Evolutionary conservation across 352 stramenopile species (phyloP).

Genomic region (Globisporangium splendens): DNA sequence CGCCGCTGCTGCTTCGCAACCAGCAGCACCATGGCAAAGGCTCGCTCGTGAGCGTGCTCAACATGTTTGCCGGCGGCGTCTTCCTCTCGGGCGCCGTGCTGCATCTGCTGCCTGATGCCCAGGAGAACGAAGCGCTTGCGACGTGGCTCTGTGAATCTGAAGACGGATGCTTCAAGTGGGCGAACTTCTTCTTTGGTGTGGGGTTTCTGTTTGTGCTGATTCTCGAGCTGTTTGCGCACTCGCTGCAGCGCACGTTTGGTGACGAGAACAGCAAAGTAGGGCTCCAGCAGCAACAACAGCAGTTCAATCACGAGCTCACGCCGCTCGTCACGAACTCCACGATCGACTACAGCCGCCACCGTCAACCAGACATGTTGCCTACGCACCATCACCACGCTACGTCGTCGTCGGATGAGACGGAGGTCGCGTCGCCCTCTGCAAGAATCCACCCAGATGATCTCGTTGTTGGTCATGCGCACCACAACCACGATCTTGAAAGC

Average conservation of each 20-base stretch:
- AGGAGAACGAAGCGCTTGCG: slow-evolving; percentile 56
- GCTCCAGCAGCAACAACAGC: not conserved
- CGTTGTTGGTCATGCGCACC: not conserved
- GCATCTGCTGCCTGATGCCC: slow-evolving; percentile 74
- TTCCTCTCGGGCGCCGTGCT: slow-evolving; percentile 79
- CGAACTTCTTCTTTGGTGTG: slow-evolving; percentile 78
- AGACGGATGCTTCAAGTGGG: slow-evolving; percentile 61
- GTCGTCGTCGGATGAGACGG: slow-evolving; percentile 13
- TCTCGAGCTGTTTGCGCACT: slow-evolving; percentile 65
- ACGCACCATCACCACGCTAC: slow-evolving; percentile 22
- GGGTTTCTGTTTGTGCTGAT: slow-evolving; percentile 77
- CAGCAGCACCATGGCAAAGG: slow-evolving; percentile 27
- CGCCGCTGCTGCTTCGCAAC: slow-evolving; percentile 42
- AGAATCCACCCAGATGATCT: not conserved
- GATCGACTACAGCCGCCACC: not conserved
- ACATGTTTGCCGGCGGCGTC: slow-evolving; percentile 79
- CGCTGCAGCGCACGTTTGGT: slow-evolving; percentile 43
- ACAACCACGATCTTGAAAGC: slow-evolving; percentile 10
- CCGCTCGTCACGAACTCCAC: slow-evolving; percentile 24
- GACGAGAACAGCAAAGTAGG: slow-evolving; percentile 15
- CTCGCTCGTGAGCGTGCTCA: slow-evolving; percentile 45
- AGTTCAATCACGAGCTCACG: slow-evolving; percentile 20
- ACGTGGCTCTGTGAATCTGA: slow-evolving; percentile 34
- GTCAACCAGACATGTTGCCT: not conserved
- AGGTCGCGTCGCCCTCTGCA: slow-evolving; percentile 6